Conservation (phyloP, 2,329 filamentous ascomycete genomes). For the Nemania sp. region DNA sequence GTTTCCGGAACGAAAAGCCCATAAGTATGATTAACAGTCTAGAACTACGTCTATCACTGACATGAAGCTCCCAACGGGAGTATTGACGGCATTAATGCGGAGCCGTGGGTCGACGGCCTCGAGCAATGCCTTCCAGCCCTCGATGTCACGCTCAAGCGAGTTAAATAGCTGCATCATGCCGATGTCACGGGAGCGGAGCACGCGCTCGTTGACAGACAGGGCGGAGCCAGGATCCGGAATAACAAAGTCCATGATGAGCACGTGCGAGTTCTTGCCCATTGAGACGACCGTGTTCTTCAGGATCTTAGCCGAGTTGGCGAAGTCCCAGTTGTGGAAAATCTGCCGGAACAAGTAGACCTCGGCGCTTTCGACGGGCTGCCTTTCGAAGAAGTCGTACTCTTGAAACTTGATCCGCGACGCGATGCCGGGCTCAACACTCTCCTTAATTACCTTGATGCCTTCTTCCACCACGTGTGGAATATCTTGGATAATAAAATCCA, state of each 20-base stretch:
- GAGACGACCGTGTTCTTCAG: constrained; percentile 21
- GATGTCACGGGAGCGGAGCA: constrained; percentile 2
- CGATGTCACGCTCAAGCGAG: constrained; percentile 9
- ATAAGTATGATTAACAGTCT: not conserved
- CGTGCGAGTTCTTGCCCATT: constrained; percentile 10
- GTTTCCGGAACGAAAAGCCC: not conserved
- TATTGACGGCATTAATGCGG: constrained; percentile 3
- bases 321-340: constrained; percentile 35
- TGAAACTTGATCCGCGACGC: constrained; percentile 12
- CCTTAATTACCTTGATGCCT: constrained; percentile 3
- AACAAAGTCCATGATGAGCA: constrained; percentile 26
- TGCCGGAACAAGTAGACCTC: constrained; percentile 33
- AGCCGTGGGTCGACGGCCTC: constrained; percentile 6
- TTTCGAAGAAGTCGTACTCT: constrained; percentile 32
- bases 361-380: constrained; percentile 20
- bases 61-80: constrained; percentile 9
- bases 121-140: constrained; percentile 3
- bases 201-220: not conserved
- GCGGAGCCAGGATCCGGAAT: constrained; percentile 15
- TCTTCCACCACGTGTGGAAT: constrained; percentile 3
- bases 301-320: constrained; percentile 19
- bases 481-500: not conserved
- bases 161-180: constrained; percentile 13
- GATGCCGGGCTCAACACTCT: constrained; percentile 3
- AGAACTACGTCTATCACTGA: constrained; percentile 13